Evolutionary conservation across 495 filamentous ascomycete genomes (phyloP), one percentile per base, ranked within the genome.

Genomic region (Glutinoglossum americanum): DNA sequence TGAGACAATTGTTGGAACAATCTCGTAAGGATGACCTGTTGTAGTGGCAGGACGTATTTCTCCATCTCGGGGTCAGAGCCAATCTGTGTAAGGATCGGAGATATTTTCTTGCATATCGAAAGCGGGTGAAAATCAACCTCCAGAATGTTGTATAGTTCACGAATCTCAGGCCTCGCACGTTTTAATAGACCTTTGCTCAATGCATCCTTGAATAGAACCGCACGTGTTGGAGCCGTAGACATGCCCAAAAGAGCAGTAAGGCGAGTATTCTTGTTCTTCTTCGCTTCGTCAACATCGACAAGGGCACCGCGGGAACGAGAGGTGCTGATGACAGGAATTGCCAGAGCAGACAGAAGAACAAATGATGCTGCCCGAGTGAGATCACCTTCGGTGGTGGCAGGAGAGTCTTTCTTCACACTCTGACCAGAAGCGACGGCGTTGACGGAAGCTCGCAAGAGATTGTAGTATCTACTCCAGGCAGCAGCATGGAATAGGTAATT

Each of bases 401-500:
- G 92, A 69, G 92, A 94, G 63, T 98, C 92, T 74, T 96, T 97
- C 78, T 92, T 89, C 54, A 69, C 69, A 70, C 84, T 78, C 67
- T 89, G 85, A 59, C 87, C 88, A 47, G 86, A 75, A 30, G 89
- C 87, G 44, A 96, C 79, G 51, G 87, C 73, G 55, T 81, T 80
- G n/a, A 87, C 82, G 59, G 89, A 94, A 62, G 89, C 83, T 64
- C 90, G 88, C 51, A 97, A 81, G 26, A 98, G 80, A 71, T 87
- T 95, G 77, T 92, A 97, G 75, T 94, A 96, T 56, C 93, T 79
- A 61, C 87, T 89, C 85, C 85, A 97, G 53, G 92, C 89, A 47
- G 92, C 92, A 61, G 92, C 92, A 67, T 98, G 92, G 83, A 98
- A 98, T 28, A 98, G 80, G 67, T 96, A 97, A 73, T 98, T 98